phyloP scores from a whole-genome alignment of 805 yeast genomes.

The Schwanniomyces pseudopolymorphus region DNA sequence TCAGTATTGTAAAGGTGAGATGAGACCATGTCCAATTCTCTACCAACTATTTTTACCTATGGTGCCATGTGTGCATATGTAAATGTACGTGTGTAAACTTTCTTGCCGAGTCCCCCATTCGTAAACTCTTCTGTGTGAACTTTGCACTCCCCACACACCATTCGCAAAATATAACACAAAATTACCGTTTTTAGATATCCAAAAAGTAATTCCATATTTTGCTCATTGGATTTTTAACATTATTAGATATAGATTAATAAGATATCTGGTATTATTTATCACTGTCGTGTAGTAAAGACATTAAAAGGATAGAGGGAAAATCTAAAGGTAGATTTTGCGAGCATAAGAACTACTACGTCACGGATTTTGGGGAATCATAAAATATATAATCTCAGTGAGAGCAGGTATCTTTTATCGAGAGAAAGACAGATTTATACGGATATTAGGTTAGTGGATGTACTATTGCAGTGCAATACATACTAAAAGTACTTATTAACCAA shows the following conservation, averaged over 20 bases:
- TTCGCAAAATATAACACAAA: not conserved
- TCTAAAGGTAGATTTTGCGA: not conserved
- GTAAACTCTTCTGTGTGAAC: not conserved
- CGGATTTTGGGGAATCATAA: not conserved
- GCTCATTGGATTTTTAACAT: not conserved
- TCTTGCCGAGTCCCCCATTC: too few relatives aligned
- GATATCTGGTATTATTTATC: not conserved
- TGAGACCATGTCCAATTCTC: too few relatives aligned
- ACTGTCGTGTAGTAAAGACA: not conserved
- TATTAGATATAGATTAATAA: not conserved
- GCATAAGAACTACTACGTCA: not conserved
- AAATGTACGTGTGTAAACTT: too few relatives aligned
- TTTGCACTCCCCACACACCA: not conserved
- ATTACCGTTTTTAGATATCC: not conserved
- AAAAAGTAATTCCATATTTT: not conserved
- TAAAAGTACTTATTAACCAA: not conserved
- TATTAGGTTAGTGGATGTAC: not conserved
- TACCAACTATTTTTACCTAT: too few relatives aligned
- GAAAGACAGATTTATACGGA: not conserved
- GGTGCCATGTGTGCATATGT: too few relatives aligned
- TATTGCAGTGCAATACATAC: not conserved
- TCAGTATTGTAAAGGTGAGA: too few relatives aligned
- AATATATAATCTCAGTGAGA: not conserved
- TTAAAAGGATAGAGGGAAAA: not conserved
- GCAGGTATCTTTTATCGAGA: not conserved